Evolutionary conservation across 208 protist species (phyloP), one percentile per base, ranked within the genome.

Genomic region (Crithidia thermophila): DNA sequence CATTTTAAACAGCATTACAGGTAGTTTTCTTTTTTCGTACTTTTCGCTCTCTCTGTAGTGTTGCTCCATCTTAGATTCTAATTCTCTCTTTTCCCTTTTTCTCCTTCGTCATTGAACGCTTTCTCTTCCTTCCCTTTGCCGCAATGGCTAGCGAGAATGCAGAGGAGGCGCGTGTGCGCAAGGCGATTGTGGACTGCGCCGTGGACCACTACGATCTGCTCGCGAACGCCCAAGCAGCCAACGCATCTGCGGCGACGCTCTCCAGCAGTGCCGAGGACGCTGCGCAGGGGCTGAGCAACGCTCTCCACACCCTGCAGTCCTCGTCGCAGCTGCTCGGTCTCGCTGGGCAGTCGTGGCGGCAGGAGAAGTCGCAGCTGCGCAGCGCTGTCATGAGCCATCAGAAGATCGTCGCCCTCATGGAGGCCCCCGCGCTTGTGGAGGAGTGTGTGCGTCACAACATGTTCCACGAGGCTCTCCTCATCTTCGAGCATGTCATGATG

Each of bases 401-500:
- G 57, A 79, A 88, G 47, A 62, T 96, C 11, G 56, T 89, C n/a
- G 77, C 77, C 3, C 69, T 96, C 46, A 72, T 91, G 49, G 90
- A 96, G 67, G 80, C 84, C 0, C 90, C 90, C 0, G 43, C 55
- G 10, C 51, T 93, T 9, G 72, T 94, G 45, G 70, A 79, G 28
- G 87, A 93, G 25, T 93, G 87, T 68, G 73, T 94, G 39, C 63
- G 65, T 2, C 77, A 78, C 36, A 84, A 85, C 21, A 87, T 96
- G 86, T 94, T 90, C 68, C 79, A 87, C 62, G 87, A 96, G 77
- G 87, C 87, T 31, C 53, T 91, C 0, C 71, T 85, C 25, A 75
- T 96, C 31, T 57, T 93, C 21, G 77, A 92, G 72, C 85, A 91
- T 52, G 75, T 95, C 21, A 75, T 64, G 16, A 68, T 73, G 52